These are phyloP conservation scores for Podaxis pistillaris DNA, from an alignment of 768 basidiomycete genomes.

Conservation along the genomic window DNA sequence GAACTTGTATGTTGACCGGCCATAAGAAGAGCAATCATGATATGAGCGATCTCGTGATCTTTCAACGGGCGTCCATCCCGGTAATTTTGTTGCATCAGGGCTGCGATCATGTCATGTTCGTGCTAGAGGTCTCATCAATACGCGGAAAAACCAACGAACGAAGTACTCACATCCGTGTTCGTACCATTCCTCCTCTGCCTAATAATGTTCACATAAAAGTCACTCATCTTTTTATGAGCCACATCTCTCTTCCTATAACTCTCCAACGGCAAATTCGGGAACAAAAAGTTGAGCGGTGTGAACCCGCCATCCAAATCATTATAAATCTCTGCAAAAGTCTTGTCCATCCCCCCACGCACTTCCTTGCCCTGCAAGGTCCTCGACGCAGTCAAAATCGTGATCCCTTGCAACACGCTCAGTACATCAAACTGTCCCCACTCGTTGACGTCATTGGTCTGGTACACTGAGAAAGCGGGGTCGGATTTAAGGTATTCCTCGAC, in stretches of 20 bases:
- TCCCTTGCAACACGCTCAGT: slow-evolving; percentile 72
- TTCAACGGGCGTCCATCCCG: slow-evolving; percentile 72
- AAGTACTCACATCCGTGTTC: slow-evolving; percentile 36
- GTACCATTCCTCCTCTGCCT: slow-evolving; percentile 57
- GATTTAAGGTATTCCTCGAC: slow-evolving; percentile 67
- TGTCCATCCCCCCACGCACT: slow-evolving; percentile 76
- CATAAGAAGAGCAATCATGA: slow-evolving; percentile 99
- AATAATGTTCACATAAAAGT: slow-evolving; percentile 90
- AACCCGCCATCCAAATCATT: slow-evolving; percentile 94
- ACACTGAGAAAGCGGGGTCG: slow-evolving; percentile 62
- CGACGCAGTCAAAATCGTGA: slow-evolving; percentile 93
- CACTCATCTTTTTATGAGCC: slow-evolving; percentile 91
- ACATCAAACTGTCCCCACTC: slow-evolving; percentile 81
- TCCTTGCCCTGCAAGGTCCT: slow-evolving; percentile 93
- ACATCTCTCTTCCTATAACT: slow-evolving; percentile 86
- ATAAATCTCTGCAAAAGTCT: slow-evolving; percentile 81
- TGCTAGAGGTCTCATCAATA: slow-evolving; percentile 32
- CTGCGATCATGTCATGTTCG: slow-evolving; percentile 90
- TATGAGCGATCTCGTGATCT: slow-evolving; percentile 95
- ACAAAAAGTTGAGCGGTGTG: slow-evolving; percentile 93
- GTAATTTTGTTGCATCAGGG: slow-evolving; percentile 82
- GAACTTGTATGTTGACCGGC: slow-evolving; percentile 99
- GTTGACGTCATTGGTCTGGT: slow-evolving; percentile 62
- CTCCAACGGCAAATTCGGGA: slow-evolving; percentile 88
- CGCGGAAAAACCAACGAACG: background rate